Conservation (phyloP, 78 protist species). For the Dictyostelium capitatum region DNA sequence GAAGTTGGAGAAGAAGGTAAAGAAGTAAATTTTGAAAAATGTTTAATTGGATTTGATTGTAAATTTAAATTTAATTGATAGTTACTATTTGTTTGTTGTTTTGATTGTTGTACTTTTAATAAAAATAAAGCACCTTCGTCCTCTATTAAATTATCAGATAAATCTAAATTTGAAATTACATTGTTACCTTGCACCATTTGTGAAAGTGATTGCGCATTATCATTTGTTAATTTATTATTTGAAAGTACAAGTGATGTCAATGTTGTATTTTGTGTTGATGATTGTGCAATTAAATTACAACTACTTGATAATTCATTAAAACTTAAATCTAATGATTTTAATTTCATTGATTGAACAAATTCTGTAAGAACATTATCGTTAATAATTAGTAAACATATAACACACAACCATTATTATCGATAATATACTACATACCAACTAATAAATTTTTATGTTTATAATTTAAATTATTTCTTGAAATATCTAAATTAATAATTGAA, state of each 20-base stretch:
- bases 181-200: slow-evolving; percentile 48
- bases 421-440: slow-evolving; percentile 38
- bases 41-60: slow-evolving; percentile 10
- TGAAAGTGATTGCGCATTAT: slow-evolving; percentile 62
- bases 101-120: slow-evolving; percentile 14
- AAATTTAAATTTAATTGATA: slow-evolving; percentile 2
- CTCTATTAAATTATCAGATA: slow-evolving; percentile 51
- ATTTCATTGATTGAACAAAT: slow-evolving; percentile 70
- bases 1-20: background rate
- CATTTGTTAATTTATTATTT: slow-evolving; percentile 34
- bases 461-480: slow-evolving; percentile 32
- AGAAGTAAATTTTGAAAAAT: slow-evolving; percentile 20
- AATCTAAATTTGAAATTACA: slow-evolving; percentile 23
- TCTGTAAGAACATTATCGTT: slow-evolving; percentile 26
- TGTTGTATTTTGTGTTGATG: slow-evolving; percentile 34
- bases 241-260: slow-evolving; percentile 10
- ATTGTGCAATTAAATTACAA: slow-evolving; percentile 56
- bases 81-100: background rate
- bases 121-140: slow-evolving; percentile 64
- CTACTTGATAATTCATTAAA: slow-evolving; percentile 21
- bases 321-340: slow-evolving; percentile 46
- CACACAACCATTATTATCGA: background rate
- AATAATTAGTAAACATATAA: too few species aligned
- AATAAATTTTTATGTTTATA: slow-evolving; percentile 23
- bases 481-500: slow-evolving; percentile 36